Conservation (phyloP, 2,329 filamentous ascomycete species). For the Ceratocystis lukuohia region DNA sequence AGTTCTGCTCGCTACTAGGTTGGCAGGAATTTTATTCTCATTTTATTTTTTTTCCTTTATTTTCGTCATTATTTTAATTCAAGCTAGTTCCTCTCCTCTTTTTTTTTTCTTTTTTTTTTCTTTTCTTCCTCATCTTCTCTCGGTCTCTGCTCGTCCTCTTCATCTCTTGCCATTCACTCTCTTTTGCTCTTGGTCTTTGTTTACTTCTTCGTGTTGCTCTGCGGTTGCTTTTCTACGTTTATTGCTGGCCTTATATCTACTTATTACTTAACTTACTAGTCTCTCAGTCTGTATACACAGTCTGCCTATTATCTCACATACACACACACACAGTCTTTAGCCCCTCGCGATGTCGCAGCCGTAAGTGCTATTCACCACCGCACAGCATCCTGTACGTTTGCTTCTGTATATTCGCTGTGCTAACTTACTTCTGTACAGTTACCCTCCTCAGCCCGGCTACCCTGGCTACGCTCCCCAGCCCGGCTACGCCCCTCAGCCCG, state of each 20-base stretch:
- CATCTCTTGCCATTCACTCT: not conserved
- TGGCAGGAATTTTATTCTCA: not conserved
- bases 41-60: not conserved
- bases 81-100: not conserved
- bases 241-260: not conserved
- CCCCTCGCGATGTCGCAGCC: conserved; percentile 11
- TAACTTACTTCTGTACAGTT: conserved; percentile 14
- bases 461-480: conserved; percentile 19
- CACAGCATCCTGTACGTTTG: not conserved
- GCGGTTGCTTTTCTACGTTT: not conserved
- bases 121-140: not conserved
- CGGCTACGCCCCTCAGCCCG: conserved; percentile 22
- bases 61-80: conserved; percentile 10
- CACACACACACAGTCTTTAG: not conserved
- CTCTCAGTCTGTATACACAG: not conserved
- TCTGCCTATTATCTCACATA: not conserved
- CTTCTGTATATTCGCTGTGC: not conserved
- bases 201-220: not conserved
- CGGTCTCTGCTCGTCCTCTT: not conserved
- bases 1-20: not conserved
- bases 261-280: conserved; percentile 7
- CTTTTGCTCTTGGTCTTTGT: not conserved
- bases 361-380: not conserved
- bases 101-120: conserved; percentile 3
- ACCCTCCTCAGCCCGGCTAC: conserved; percentile 22